phyloP scores from a whole-genome alignment of 1,139 yeast species.

The Chernovozyma aurita region DNA sequence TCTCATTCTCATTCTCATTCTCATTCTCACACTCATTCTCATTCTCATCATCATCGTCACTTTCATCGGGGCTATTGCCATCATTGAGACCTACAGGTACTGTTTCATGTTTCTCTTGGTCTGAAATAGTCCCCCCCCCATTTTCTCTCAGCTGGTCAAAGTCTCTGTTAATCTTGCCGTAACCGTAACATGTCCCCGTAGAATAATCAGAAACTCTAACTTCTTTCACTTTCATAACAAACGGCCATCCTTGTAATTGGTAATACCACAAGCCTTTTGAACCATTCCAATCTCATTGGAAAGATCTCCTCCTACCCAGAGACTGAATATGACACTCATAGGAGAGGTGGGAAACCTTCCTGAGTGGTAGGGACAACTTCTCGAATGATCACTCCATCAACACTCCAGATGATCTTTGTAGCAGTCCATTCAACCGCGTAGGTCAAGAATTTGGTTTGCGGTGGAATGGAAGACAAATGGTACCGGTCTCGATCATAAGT shows the following conservation, averaged over 20 bases:
- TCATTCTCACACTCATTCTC: too few relatives aligned
- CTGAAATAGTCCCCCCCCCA: background rate
- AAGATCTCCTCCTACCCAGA: constrained; percentile 43
- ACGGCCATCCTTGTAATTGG: constrained; percentile 34
- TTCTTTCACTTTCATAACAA: constrained; percentile 27
- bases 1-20: too few relatives aligned
- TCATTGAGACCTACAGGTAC: too few relatives aligned
- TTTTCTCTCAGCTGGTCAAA: constrained; percentile 4
- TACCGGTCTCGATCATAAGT: constrained; percentile 35
- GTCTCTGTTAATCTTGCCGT: constrained; percentile 2
- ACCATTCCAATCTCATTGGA: constrained; percentile 33
- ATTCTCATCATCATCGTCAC: too few relatives aligned
- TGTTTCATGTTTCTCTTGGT: background rate
- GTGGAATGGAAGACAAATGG: constrained; percentile 13
- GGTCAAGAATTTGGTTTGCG: constrained; percentile 21
- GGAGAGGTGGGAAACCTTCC: constrained; percentile 38
- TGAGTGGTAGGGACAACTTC: constrained; percentile 14
- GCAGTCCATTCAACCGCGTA: constrained; percentile 41
- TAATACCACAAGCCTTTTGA: constrained; percentile 39
- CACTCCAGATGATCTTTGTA: constrained; percentile 25
- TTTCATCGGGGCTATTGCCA: too few relatives aligned
- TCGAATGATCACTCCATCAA: constrained; percentile 28
- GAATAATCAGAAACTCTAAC: constrained; percentile 18
- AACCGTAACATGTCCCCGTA: constrained; percentile 3
- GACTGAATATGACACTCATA: constrained; percentile 33